Base-by-base conservation (phyloP, 2,329 filamentous ascomycete species). In the Fusarium tricinctum region DNA sequence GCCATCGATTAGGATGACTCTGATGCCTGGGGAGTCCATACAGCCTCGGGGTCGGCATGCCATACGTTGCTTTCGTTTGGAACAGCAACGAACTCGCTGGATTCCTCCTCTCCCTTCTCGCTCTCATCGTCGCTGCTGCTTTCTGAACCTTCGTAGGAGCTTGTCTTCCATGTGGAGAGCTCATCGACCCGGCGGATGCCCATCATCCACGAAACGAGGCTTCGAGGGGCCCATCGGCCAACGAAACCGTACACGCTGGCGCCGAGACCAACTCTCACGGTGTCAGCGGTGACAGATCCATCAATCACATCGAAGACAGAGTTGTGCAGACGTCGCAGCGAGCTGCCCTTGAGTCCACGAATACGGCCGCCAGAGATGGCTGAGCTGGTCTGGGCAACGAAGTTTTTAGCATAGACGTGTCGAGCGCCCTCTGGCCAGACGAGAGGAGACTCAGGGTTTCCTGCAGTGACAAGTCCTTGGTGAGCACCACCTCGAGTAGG, bases 181-280 rank as follows among this genome's bases (percentile, higher is more conserved):
- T 88, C 83, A 54, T 88, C 84, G 17, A 90, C 88, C 58, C 82
- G 82, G 63, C 89, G 84, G 59, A 94, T 87, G 13, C 94, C 94
- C 88, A 98, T 91, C 92, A 98, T 97, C 92, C 93, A 96, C 3
- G 89, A 90, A n/a, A 98, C 91, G 17, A 97, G 77, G 4, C 89
- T 86, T 20, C 88, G 85, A 2, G 96, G 95, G 23, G 92, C 85
- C 87, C 91, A 95, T 39, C 88, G 86, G 8, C 94, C 96, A 9
- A 98, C 91, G 30, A 97, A 85, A 39, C 92, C 92, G 78, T 98
- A 98, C 1, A 94, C 84, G 57, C 91, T 85, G 50, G 93, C 93
- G 8, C 96, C 96, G 51, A 94, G 88, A 1, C 96, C 96, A 17
- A 97, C 91, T 59, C 92, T 90, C 68, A 95, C 87, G 2, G 92